Evolutionary conservation across 2,329 filamentous ascomycete genomes (phyloP), one percentile per base, ranked within the genome.

Genomic region (Taxawa tesnikishii): DNA sequence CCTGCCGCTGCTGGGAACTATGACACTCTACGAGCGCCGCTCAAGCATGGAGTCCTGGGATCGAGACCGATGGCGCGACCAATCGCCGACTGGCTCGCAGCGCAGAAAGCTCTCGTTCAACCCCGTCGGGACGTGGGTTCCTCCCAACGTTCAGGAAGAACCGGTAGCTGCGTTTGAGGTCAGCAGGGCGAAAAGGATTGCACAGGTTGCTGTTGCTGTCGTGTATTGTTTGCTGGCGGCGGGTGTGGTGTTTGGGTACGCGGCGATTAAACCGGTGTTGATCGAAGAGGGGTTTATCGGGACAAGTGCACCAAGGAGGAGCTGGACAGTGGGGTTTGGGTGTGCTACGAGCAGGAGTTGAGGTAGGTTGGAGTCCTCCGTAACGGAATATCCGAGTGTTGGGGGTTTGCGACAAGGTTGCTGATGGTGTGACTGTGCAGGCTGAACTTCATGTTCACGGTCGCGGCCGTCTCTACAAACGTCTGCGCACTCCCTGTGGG

Each of bases 391-490:
- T 23, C 19, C 19, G n/a, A 8, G 19, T 23, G 19, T 23, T 23
- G n/a, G 8, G 8, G 19, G n/a, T 8, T 8, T 8, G n/a, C 8
- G 19, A 23, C 8, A 23, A n/a, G 19, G n/a, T 8, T 8, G 19
- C 19, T 23, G n/a, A 23, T 23, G 19, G n/a, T 8, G n/a, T n/a
- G n/a, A n/a, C 8, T 8, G n/a, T 23, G 19, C 19, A 23, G 19
- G 37, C 68, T 94, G 35, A 94, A 94, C 53, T 63, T 94, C 43
- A 93, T 93, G 82, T 94, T 94, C 63, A 92, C 84, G 5, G 70
- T 85, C 25, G 85, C 85, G 9, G 85, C 84, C 10, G 84, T 93
- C 7, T 80, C 73, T 5, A 92, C 85, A 24, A 94, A 94, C 47
- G 79, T 93, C 9, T 83, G 76, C 25, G 85, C 87, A 9, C 66